A percentile compares a stretch with the other conserved stretches of the same genome.
Conservation (phyloP, 768 basidiomycete genomes). For the Ramaria rubella region DNA sequence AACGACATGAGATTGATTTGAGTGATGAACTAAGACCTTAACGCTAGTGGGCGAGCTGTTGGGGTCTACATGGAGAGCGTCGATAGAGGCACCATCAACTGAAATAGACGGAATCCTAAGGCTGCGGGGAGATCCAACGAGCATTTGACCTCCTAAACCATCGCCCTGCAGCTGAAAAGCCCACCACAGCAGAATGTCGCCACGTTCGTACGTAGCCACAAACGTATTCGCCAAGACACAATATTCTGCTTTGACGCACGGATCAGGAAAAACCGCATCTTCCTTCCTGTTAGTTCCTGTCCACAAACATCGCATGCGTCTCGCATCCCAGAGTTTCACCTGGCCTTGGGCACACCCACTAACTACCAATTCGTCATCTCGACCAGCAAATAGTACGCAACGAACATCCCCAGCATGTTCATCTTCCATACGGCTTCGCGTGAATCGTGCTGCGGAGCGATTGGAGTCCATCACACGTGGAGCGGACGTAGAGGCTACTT, state of each 20-base stretch:
- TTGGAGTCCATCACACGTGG: conserved; percentile 51
- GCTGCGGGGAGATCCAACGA: background rate
- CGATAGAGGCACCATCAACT: conserved; percentile 13
- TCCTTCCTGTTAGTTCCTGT: conserved; percentile 37
- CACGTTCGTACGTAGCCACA: conserved; percentile 47
- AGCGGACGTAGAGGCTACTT: conserved; percentile 54
- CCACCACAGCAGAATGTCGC: conserved; percentile 51
- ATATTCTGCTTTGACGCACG: conserved; percentile 39
- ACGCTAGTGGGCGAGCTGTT: conserved; percentile 3
- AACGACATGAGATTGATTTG: conserved; percentile 45
- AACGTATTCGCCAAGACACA: conserved; percentile 35
- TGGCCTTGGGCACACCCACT: conserved; percentile 30
- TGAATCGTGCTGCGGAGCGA: conserved; percentile 39
- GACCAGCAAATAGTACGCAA: conserved; percentile 51
- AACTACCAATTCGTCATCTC: conserved; percentile 30
- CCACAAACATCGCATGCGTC: conserved; percentile 53
- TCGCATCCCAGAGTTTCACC: conserved; percentile 64
- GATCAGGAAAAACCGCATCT: conserved; percentile 36
- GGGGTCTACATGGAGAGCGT: conserved; percentile 12
- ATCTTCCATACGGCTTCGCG: conserved; percentile 47
- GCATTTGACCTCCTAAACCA: background rate
- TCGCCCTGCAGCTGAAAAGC: conserved; percentile 28
- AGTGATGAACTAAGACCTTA: conserved; percentile 46
- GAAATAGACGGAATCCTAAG: background rate
- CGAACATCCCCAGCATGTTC: conserved; percentile 57